These are phyloP conservation scores for Grosmannia penicillata DNA, from an alignment of 2,329 filamentous ascomycete species.

Conservation along the genomic window DNA sequence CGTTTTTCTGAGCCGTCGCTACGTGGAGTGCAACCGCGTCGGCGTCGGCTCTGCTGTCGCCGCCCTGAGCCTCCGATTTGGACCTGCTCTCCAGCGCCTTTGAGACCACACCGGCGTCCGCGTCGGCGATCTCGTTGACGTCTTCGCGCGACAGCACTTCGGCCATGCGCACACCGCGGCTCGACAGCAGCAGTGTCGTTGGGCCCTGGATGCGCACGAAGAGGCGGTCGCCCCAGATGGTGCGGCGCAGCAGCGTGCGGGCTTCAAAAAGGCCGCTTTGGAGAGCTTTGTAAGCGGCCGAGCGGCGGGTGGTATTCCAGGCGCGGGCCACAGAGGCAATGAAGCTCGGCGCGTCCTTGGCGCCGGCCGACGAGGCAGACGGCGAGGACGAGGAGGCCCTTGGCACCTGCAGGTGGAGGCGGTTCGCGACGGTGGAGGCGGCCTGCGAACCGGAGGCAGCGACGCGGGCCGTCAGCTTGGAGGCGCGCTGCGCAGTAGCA, in stretches of 20 bases:
- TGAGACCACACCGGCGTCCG: conserved; percentile 55
- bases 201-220: conserved; percentile 87
- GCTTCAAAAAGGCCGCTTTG: conserved; percentile 51
- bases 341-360: conserved; percentile 51
- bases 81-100: conserved; percentile 38
- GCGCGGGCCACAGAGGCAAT: conserved; percentile 50
- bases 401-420: conserved; percentile 1
- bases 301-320: conserved; percentile 55
- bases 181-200: conserved; percentile 73
- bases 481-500: conserved; percentile 19
- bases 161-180: conserved; percentile 61
- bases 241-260: conserved; percentile 62
- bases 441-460: not conserved
- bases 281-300: conserved; percentile 56
- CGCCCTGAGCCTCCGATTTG: conserved; percentile 13
- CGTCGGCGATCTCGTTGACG: conserved; percentile 79
- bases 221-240: conserved; percentile 85
- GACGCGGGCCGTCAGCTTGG: conserved; percentile 1
- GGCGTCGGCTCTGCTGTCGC: not conserved
- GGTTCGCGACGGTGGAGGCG: not conserved
- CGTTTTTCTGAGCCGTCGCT: conserved; percentile 41
- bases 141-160: conserved; percentile 67
- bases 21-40: conserved; percentile 34
- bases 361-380: conserved; percentile 15
- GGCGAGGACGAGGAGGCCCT: too few relatives aligned